Base-by-base conservation (phyloP, 2,329 filamentous ascomycete genomes). In the Aspergillus eucalypticola region DNA sequence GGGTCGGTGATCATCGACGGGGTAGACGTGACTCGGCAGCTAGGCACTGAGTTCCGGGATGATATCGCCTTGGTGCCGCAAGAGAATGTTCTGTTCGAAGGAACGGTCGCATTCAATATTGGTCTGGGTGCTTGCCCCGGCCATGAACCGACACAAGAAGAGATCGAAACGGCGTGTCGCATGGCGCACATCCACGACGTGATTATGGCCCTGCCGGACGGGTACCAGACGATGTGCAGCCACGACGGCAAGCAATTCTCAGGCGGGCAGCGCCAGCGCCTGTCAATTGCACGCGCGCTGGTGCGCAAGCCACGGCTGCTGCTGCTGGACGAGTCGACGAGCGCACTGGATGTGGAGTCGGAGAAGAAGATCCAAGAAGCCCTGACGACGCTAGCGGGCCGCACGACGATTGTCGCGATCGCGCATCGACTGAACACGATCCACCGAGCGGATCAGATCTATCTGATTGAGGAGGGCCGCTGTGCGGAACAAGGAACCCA, bases 401-500 rank as follows among this genome's bases (percentile, higher is more conserved):
- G 69, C 11, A 76, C 72, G 11, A 79, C 76, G 10, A 71, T 77
- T 29, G 70, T 79, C 53, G 76, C 76, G 2, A 78, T 79, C 62
- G 75, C 77, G 2, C 77, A 79, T 65, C 72, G 76, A 29, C 66
- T 79, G 53, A 73, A 75, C 54, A 79, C 77, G 13, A 78, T 79
- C 10, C 67, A 71, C 54, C 69, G 69, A 62, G 92, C 93, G 0
- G 90, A 97, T 75, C 93, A 93, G 67, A 97, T 97, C 66, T 91
- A 96, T 21, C 62, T 78, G 21, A 76, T 84, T 21, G 82, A 85
- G 59, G 77, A 75, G 4, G 82, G 82, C 1, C 73, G 70, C 17
- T 80, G 79, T 56, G 79, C 80, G 4, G 82, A 83, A 46, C 75
- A 77, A 62, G 82, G 82, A 3, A 77, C 76, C 29, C 82, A 84